Evolutionary conservation across 345 rosid species (phyloP).

Genomic region (Lepidium sativum): DNA sequence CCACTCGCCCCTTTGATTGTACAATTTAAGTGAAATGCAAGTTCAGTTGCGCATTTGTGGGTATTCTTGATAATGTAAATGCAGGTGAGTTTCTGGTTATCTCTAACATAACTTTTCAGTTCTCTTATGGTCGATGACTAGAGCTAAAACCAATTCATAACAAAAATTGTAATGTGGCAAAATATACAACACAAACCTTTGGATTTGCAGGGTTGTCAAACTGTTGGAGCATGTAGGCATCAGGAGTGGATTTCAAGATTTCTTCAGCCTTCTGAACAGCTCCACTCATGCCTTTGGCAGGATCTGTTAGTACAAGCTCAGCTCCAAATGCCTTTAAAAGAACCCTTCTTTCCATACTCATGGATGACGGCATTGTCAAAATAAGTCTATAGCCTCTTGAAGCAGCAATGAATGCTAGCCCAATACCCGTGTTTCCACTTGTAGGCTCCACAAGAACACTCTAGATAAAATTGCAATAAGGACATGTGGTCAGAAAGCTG

Average conservation of each 20-base stretch:
- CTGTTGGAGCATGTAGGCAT: slow-evolving; percentile 76
- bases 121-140: background rate
- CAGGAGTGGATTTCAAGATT: slow-evolving; percentile 47
- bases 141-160: background rate
- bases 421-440: slow-evolving; percentile 93
- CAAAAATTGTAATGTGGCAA: background rate
- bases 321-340: slow-evolving; percentile 88
- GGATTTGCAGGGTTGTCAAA: slow-evolving; percentile 91
- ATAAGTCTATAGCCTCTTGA: slow-evolving; percentile 67
- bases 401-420: slow-evolving; percentile 81
- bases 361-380: slow-evolving; percentile 70
- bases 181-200: slow-evolving; percentile 34
- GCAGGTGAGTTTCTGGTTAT: background rate
- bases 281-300: slow-evolving; percentile 76
- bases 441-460: slow-evolving; percentile 83
- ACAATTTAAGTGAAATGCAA: background rate
- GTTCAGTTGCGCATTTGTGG: background rate
- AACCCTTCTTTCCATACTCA: slow-evolving; percentile 85
- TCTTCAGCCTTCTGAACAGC: slow-evolving; percentile 80
- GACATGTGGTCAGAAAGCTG: background rate
- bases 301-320: slow-evolving; percentile 68
- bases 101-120: background rate
- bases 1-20: background rate
- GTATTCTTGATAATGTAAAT: background rate
- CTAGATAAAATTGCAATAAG: slow-evolving; percentile 23